Base-by-base conservation (phyloP, 177 flowering plant species). In the Vitis hybrid region DNA sequence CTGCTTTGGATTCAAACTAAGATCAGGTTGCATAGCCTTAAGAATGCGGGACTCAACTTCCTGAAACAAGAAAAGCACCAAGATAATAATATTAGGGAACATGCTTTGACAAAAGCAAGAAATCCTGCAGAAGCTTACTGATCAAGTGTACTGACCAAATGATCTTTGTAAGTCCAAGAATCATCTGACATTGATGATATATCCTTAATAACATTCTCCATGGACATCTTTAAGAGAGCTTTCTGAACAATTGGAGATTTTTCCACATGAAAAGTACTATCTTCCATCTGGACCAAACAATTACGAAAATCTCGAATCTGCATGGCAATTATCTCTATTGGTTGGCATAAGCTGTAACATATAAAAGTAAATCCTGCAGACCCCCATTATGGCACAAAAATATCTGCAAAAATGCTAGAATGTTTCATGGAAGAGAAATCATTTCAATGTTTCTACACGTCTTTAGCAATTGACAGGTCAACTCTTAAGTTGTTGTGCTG, bases 171-270 rank as follows among this genome's bases (percentile, higher is more conserved):
- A 13, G 75, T 70, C 78, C 81, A 78, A 49, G 75, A 74, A 55
- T 71, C 67, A 62, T 74, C 46, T 19, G 78, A 74, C 24, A 74
- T 52, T 52, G 70, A 71, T 30, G 67, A 51, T 13, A 78, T 67
- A 35, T 78, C 81, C 72, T 74, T 74, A 62, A 78, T 61, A 54
- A 78, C 78, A 71, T 70, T 78, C 60, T 78, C 81, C 70, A 50
- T 74, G 54, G 70, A 49, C 75, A 78, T 78, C 11, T 55, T 62
- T 10, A 74, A 70, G 12, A 2, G 62, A 27, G 71, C 70, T 51
- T 65, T 78, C n/a, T 78, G 78, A 55, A 74, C 59, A 46, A 65
- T 27, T 19, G 75, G 78, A 68, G 35, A 54, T 1, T 32, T 59
- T n/a, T 48, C 35, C 2, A 14, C 60, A 68, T 46, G 6, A 21